These are phyloP conservation scores for Sporisorium graminicola DNA, from an alignment of 1,284 basidiomycete species.

Conservation along the genomic window DNA sequence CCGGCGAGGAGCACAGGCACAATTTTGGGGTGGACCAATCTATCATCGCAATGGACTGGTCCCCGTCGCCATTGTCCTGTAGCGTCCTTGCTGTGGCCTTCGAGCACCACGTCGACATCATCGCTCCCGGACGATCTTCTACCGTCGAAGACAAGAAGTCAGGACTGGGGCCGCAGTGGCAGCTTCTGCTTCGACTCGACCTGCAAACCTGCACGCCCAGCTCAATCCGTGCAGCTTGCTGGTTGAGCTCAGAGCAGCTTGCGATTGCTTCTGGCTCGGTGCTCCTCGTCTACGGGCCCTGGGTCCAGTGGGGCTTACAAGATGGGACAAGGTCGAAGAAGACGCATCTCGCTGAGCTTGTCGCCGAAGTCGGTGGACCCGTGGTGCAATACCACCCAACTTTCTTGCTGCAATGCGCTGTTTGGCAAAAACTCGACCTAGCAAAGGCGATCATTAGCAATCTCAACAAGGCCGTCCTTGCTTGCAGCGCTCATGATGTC, in stretches of 20 bases:
- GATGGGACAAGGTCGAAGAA: not conserved
- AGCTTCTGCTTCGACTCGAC: conserved; percentile 20
- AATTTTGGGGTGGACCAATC: conserved; percentile 9
- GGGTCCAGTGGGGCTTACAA: conserved; percentile 4
- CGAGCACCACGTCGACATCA: conserved; percentile 33
- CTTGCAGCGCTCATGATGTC: conserved; percentile 21
- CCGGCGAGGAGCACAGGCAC: conserved; percentile 73
- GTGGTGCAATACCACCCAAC: conserved; percentile 52
- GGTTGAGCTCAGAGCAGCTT: conserved; percentile 33
- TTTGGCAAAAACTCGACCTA: conserved; percentile 42
- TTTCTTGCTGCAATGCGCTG: conserved; percentile 45
- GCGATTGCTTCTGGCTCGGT: conserved; percentile 40
- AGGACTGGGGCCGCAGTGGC: conserved; percentile 14
- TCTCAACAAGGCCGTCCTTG: conserved; percentile 25
- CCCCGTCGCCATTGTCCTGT: conserved; percentile 25
- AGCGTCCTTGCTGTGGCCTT: conserved; percentile 33
- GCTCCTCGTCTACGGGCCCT: conserved; percentile 39
- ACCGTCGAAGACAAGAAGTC: not conserved
- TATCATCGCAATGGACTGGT: conserved; percentile 41
- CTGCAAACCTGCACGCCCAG: conserved; percentile 34
- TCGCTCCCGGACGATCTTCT: conserved; percentile 21
- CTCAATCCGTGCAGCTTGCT: conserved; percentile 33
- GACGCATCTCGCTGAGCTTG: conserved; percentile 36
- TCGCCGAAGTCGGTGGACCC: conserved; percentile 35
- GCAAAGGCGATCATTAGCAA: conserved; percentile 42